Evolutionary conservation across 208 protist species (phyloP).

Genomic region (Leishmania guyanensis): DNA sequence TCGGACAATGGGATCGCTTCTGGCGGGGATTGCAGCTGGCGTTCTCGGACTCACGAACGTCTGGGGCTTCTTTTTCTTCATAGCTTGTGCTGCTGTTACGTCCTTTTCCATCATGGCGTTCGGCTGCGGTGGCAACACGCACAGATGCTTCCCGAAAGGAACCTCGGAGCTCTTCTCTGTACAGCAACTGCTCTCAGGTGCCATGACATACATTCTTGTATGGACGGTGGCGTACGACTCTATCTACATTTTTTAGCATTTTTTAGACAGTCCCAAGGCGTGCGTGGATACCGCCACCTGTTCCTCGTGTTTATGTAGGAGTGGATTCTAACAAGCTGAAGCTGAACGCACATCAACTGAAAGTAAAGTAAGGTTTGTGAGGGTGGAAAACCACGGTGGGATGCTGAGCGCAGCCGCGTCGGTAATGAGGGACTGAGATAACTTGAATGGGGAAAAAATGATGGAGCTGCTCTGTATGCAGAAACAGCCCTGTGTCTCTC

Average conservation of each 20-base stretch:
- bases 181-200: conserved; percentile 56
- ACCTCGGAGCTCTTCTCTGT: conserved; percentile 70
- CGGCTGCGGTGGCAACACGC: conserved; percentile 52
- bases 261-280: not conserved
- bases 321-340: conserved; percentile 6
- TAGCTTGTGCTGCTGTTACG: conserved; percentile 52
- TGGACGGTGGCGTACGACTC: conserved; percentile 90
- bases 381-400: not conserved
- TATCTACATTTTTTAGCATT: conserved; percentile 85
- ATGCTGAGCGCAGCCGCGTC: not conserved
- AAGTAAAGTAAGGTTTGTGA: not conserved
- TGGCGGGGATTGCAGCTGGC: conserved; percentile 76
- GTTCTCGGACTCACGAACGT: conserved; percentile 78
- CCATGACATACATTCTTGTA: conserved; percentile 83
- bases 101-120: conserved; percentile 61
- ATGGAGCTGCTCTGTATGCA: not conserved
- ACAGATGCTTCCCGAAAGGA: conserved; percentile 81
- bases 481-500: not conserved
- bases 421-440: not conserved
- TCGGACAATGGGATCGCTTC: conserved; percentile 71
- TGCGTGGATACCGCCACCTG: not conserved
- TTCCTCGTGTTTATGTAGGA: not conserved
- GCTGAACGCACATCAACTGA: not conserved
- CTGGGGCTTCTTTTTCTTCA: conserved; percentile 71
- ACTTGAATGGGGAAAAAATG: not conserved